Base-by-base conservation (phyloP, 2,329 filamentous ascomycete genomes). In the Xylariaceae sp. region DNA sequence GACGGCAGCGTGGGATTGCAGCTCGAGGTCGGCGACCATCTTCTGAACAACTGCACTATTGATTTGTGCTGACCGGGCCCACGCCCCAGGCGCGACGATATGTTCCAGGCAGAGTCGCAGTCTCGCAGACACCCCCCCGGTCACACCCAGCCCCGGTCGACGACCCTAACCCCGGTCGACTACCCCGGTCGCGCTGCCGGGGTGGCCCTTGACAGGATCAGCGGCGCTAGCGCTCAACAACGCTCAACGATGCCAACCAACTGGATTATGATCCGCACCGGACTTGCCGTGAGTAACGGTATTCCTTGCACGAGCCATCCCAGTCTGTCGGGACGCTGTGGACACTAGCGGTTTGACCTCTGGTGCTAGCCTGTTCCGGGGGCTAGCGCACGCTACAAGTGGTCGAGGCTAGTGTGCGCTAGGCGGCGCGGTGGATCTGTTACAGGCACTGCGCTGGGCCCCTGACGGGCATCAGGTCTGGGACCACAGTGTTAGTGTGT, bases 281-380 rank as follows among this genome's bases (percentile, higher is more conserved):
- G 57, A 63, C 57, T 62, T 65, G 58, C 61, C 59, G 60, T 63
- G 53, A 53, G 54, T 58, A 62, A 62, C 59, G 60, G 60, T 59
- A 60, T 62, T 66, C 65, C 65, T 61, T 64, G 65, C 62, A 61
- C 65, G 60, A 65, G 65, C 61, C 63, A 67, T 65, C 63, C 65
- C 65, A 67, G 60, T 62, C 60, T 62, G 64, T 65, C 64, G 64
- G 64, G 61, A 64, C 63, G 39, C 56, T 55, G 56, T 45, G 42
- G 42, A 45, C 42, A 15, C 42, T 45, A 45, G 13, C 42, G 42
- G 10, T 13, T 45, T 6, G 5, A 15, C 42, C 10, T 45, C 1
- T 13, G 1, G 42, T 11, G 42, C 42, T 15, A 45, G 42, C 5
- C 42, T n/a, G 5, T 3, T 45, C n/a, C 9, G 5, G 42, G 9